Conservation (phyloP, 805 yeast species). For the Lipomyces sp. region DNA sequence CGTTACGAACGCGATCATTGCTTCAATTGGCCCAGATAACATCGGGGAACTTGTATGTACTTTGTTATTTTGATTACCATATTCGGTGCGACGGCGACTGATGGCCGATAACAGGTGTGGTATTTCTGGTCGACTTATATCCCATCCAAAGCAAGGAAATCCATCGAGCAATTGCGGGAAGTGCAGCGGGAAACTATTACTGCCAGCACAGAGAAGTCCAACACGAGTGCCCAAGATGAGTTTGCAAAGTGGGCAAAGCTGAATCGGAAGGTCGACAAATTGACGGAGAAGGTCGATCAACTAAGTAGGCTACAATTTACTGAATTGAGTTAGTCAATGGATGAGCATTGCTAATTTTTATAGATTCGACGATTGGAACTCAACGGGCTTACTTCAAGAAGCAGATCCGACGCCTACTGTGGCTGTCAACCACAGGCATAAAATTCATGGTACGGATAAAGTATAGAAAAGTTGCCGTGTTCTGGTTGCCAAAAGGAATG, state of each 20-base stretch:
- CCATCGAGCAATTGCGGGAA: conserved; percentile 35
- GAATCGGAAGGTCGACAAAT: conserved; percentile 63
- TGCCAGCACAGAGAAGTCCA: conserved; percentile 52
- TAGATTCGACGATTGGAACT: conserved; percentile 11
- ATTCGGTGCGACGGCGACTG: conserved; percentile 22
- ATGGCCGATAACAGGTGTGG: conserved; percentile 20
- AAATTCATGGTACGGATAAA: conserved; percentile 48
- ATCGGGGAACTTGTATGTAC: conserved; percentile 33
- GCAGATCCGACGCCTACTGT: conserved; percentile 42
- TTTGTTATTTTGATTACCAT: not conserved
- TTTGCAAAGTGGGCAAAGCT: conserved; percentile 95
- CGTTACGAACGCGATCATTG: conserved; percentile 40
- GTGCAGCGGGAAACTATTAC: conserved; percentile 47
- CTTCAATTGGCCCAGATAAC: conserved; percentile 39
- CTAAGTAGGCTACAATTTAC: conserved; percentile 31
- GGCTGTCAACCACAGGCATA: conserved; percentile 42
- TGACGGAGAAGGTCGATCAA: conserved; percentile 50
- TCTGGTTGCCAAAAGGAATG: conserved; percentile 55
- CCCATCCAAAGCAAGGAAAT: conserved; percentile 23
- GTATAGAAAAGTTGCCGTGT: conserved; percentile 53
- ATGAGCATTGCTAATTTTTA: not conserved
- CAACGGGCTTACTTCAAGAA: conserved; percentile 18
- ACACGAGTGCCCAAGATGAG: conserved; percentile 83
- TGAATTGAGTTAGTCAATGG: not conserved
- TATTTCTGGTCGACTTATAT: conserved; percentile 15